Base-by-base conservation (phyloP, 345 rosid species). In the Aquilaria sinensis region DNA sequence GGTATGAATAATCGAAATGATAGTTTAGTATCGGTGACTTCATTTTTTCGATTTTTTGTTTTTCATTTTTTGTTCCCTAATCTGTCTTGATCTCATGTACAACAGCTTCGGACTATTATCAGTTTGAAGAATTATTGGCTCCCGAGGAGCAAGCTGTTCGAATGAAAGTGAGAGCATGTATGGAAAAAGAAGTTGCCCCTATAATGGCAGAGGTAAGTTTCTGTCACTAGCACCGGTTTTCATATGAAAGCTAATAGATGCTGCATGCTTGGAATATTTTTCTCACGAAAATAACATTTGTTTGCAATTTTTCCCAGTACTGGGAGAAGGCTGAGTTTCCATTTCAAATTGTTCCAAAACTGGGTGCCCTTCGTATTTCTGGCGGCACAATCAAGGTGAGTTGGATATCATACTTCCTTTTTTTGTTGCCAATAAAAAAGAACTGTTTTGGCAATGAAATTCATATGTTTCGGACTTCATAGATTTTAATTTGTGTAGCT, bases 261-360 rank as follows among this genome's bases (percentile, higher is more conserved):
- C 43, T 47, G 63, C 14, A n/a, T 59, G 12, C 31, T 45, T 16
- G 15, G 33, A 16, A 23, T 9, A 53, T 63, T 12, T 31, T 48
- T 64, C 23, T 53, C 7, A 60, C 32, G 9, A 67, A 63, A 12
- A 31, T 41, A 62, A 55, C 31, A 14, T 34, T 15, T 52, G 37
- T 61, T 3, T 60, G 16, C 37, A 9, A 60, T 51, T 64, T 56
- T 61, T 45, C 16, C 43, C 75, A 94, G 99, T 90, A 88, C 31
- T 90, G 99, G 97, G 97, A 94, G 92, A 94, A 87, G 76, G 99
- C 97, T 15, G 92, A 85, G 66, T 94, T 94, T 73, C 97, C 97
- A 16, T 94, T 85, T 78, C 88, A 94, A 53, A 64, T 85, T 53
- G 65, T 91, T 65, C 97, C 99, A 37, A 87, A 85, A 77, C 81